Base-by-base conservation (phyloP, 495 filamentous ascomycete species). In the Glonium stellatum region DNA sequence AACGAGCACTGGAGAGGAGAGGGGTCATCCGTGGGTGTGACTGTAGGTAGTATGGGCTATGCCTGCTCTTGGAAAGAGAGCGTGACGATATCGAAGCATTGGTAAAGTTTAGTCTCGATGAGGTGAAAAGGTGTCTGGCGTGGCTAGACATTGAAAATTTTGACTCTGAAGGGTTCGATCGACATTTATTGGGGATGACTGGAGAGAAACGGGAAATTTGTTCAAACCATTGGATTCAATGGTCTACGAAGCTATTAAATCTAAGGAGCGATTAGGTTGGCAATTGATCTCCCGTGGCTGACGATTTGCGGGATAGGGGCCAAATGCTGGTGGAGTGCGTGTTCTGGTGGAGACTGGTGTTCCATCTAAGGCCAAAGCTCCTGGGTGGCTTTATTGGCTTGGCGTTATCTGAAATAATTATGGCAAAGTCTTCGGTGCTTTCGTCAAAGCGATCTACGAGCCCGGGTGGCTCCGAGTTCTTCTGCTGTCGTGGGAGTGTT, bases 331-430 rank as follows among this genome's bases (percentile, higher is more conserved):
- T 6, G 27, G 27, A 18, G 39, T 8, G 36, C 36, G 36, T 39
- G 36, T 39, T 39, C 15, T 39, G 36, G 36, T 39, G 36, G 36
- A n/a, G 36, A 8, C 8, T 39, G 36, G 36, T 15, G 39, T 15
- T 11, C 4, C 2, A 11, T 11, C 3, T 4, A 44, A 44, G 12
- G 39, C 39, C 39, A 44, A 44, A 44, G 39, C 39, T 44, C 39
- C 18, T 44, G 13, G 13, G 39, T 44, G 48, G 48, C 48, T 23
- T 51, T 51, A 51, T 51, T 51, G 48, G 48, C 48, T 51, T 51
- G 48, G 48, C 48, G 21, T 51, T 13, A 21, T 21, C 48, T 19
- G 48, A 13, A n/a, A 15, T 44, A 44, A 44, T 44, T 44, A 44
- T 44, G 13, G 39, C 39, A 44, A 44, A 44, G 18, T 44, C 13